Conservation (phyloP, 371 early-diverging fungal genomes). For the Conidiobolus incongruus region DNA sequence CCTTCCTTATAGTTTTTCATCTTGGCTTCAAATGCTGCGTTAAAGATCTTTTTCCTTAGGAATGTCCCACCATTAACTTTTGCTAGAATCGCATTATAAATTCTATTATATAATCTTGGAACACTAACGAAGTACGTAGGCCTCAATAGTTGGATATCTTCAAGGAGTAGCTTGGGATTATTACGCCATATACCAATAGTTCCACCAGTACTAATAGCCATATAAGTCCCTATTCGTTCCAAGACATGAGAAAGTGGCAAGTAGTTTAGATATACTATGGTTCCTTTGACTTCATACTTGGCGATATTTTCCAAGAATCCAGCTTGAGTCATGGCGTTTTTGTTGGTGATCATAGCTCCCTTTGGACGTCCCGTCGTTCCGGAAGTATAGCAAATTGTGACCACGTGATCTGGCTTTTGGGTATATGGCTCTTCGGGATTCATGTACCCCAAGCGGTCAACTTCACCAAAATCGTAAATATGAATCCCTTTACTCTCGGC, state of each 20-base stretch:
- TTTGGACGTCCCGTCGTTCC: conserved; percentile 69
- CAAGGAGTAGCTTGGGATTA: conserved; percentile 44
- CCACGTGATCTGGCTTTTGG: conserved; percentile 30
- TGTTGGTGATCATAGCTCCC: conserved; percentile 31
- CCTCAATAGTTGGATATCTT: conserved; percentile 53
- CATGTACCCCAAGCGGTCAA: conserved; percentile 28
- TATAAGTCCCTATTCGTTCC: conserved; percentile 7
- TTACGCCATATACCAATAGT: conserved; percentile 72
- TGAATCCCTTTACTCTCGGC: conserved; percentile 20
- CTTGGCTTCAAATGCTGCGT: conserved; percentile 22
- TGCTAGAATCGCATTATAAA: conserved; percentile 57
- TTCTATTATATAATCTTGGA: conserved; percentile 78
- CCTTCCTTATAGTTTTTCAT: conserved; percentile 19
- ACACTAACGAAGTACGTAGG: conserved; percentile 80
- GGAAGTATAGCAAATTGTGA: conserved; percentile 90
- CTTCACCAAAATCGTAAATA: conserved; percentile 26
- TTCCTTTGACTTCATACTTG: no score
- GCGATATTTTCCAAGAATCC: no score
- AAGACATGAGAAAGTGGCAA: conserved; percentile 68
- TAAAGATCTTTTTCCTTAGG: conserved; percentile 21
- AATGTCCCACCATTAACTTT: conserved; percentile 33
- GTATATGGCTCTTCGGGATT: conserved; percentile 12
- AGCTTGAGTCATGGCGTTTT: conserved; percentile 8
- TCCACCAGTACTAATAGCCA: conserved; percentile 20
- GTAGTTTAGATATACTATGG: conserved; percentile 15